phyloP scores from a whole-genome alignment of 2,329 filamentous ascomycete genomes.

The Pseudopithomyces chartarum region DNA sequence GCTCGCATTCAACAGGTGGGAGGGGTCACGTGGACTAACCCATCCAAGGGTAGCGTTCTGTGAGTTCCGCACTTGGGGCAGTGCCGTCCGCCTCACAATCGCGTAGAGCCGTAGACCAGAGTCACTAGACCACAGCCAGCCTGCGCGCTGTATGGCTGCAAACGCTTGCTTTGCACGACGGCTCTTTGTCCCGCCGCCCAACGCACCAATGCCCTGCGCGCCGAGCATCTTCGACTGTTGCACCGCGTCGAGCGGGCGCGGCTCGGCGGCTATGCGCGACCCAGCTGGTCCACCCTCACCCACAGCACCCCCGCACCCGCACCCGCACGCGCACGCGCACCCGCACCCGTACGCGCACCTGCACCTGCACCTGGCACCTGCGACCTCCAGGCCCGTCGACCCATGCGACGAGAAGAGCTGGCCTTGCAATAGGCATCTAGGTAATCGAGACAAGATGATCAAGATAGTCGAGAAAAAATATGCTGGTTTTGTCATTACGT shows the following conservation, averaged over 20 bases:
- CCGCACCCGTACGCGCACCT: too few relatives aligned
- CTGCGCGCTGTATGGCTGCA: too few relatives aligned
- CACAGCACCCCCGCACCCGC: not conserved
- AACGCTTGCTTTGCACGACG: not conserved
- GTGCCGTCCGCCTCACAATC: not conserved
- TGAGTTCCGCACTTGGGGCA: not conserved
- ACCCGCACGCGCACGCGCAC: too few relatives aligned
- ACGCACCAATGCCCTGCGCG: not conserved
- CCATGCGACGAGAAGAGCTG: too few relatives aligned
- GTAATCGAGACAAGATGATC: too few relatives aligned
- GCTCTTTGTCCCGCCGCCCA: constrained; percentile 2
- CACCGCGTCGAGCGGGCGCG: not conserved
- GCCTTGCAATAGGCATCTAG: too few relatives aligned
- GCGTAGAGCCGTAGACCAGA: not conserved
- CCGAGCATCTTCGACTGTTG: constrained; percentile 5
- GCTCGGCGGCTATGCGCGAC: not conserved
- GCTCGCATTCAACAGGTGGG: not conserved
- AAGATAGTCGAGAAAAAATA: too few relatives aligned
- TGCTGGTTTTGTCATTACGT: too few relatives aligned
- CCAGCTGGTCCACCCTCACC: not conserved
- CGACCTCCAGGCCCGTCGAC: too few relatives aligned
- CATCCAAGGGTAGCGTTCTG: not conserved
- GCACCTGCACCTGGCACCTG: too few relatives aligned
- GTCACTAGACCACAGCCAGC: too few relatives aligned
- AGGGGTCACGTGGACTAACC: not conserved